These are phyloP conservation scores for Metschnikowia continentalis DNA, from an alignment of 805 yeast genomes.

Conservation along the genomic window DNA sequence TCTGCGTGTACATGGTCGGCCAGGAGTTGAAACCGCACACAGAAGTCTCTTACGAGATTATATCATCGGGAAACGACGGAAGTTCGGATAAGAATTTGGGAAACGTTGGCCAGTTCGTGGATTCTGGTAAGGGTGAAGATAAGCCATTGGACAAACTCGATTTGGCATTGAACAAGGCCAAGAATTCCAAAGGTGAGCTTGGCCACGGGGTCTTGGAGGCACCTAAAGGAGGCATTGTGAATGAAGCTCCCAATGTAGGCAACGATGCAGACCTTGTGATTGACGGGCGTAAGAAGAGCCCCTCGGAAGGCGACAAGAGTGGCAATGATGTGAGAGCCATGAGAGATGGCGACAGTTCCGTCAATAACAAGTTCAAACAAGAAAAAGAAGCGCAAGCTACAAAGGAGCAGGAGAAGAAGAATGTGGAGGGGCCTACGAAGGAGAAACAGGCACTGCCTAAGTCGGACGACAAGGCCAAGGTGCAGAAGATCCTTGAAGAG, in stretches of 20 bases:
- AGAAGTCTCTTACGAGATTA: slow-evolving; percentile 27
- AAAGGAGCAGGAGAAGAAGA: not conserved
- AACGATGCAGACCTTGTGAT: slow-evolving; percentile 30
- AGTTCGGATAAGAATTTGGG: slow-evolving; percentile 17
- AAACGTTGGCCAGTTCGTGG: slow-evolving; percentile 28
- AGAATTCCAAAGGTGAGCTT: slow-evolving; percentile 36
- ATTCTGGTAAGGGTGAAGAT: slow-evolving; percentile 26
- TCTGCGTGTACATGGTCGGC: slow-evolving; percentile 32
- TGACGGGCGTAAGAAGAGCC: slow-evolving; percentile 13
- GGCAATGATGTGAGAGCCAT: slow-evolving; percentile 12
- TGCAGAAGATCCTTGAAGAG: slow-evolving; percentile 9
- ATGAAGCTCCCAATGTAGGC: slow-evolving; percentile 42
- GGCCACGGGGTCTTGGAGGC: slow-evolving; percentile 41
- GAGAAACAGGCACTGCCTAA: not conserved
- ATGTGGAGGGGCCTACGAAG: not conserved
- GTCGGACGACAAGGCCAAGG: slow-evolving; percentile 6
- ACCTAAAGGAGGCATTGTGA: slow-evolving; percentile 45
- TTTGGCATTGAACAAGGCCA: slow-evolving; percentile 37
- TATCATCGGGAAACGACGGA: slow-evolving; percentile 10
- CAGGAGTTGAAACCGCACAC: slow-evolving; percentile 31
- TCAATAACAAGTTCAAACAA: not conserved
- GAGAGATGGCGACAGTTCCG: slow-evolving; percentile 4
- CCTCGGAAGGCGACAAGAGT: not conserved
- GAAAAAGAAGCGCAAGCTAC: not conserved
- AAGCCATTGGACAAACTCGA: slow-evolving; percentile 31